These are phyloP conservation scores for Globisporangium paroecandrum DNA, from an alignment of 352 stramenopile genomes.

Conservation along the genomic window DNA sequence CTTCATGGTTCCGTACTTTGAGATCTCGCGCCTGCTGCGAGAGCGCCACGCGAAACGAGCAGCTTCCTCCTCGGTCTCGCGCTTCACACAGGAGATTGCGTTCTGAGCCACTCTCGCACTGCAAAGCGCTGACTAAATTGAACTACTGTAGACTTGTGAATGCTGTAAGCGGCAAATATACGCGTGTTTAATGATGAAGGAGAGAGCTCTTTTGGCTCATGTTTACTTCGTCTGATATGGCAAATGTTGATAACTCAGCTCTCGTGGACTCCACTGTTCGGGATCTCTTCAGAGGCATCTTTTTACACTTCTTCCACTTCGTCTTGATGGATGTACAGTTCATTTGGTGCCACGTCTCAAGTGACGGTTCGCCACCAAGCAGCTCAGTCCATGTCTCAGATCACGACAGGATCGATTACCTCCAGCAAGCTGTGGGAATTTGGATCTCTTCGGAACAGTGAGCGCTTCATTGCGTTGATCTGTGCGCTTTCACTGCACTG, in stretches of 20 bases:
- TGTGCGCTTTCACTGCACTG: too few relatives aligned
- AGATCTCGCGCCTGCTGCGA: conserved; percentile 5
- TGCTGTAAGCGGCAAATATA: neutral
- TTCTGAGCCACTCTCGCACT: neutral
- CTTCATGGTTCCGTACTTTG: conserved; percentile 12
- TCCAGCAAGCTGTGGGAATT: neutral
- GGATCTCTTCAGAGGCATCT: neutral
- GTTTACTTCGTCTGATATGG: neutral
- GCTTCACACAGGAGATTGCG: neutral
- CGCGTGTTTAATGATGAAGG: neutral
- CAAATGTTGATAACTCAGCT: neutral
- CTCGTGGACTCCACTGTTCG: neutral
- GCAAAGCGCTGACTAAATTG: neutral
- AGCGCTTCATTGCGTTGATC: neutral
- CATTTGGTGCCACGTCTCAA: neutral
- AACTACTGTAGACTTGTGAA: neutral
- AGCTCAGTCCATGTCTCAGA: neutral
- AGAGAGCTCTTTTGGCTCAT: neutral
- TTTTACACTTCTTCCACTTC: neutral
- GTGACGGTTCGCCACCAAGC: neutral
- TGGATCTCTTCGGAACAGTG: too few relatives aligned
- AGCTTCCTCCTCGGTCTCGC: neutral
- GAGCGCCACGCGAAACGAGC: neutral
- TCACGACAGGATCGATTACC: neutral
- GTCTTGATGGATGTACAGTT: neutral